Evolutionary conservation across 805 yeast species (phyloP).

Genomic region (Yarrowia sp.): DNA sequence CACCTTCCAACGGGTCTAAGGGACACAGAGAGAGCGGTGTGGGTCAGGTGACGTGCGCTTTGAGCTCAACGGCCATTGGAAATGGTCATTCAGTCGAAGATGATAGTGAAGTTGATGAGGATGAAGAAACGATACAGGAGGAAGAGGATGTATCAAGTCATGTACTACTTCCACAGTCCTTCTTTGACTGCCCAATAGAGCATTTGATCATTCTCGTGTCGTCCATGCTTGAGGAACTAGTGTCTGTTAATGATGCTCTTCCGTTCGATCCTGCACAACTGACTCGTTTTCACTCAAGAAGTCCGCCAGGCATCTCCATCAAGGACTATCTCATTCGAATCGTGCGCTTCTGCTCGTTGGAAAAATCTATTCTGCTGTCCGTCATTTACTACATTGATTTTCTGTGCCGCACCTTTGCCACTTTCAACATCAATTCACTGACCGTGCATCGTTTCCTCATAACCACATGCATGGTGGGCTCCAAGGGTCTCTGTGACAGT

Average conservation of each 20-base stretch:
- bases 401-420: constrained; percentile 69
- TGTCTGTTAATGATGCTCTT: constrained; percentile 64
- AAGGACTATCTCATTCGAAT: constrained; percentile 72
- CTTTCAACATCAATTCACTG: constrained; percentile 80
- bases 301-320: constrained; percentile 85
- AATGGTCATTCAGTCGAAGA: background rate
- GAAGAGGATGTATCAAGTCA: background rate
- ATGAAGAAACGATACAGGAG: background rate
- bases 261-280: constrained; percentile 45
- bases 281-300: constrained; percentile 89
- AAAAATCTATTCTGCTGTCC: constrained; percentile 75
- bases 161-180: constrained; percentile 47
- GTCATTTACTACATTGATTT: constrained; percentile 90
- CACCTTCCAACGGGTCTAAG: background rate
- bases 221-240: constrained; percentile 75
- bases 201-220: constrained; percentile 71
- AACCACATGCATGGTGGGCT: constrained; percentile 87
- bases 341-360: constrained; percentile 79
- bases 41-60: background rate
- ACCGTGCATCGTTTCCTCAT: constrained; percentile 90
- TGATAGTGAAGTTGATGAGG: background rate
- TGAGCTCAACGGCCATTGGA: background rate
- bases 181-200: constrained; percentile 63
- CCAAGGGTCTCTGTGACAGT: constrained; percentile 88
- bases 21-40: background rate